These are phyloP conservation scores for Lodderomyces margitis DNA, from an alignment of 1,139 yeast species.

Conservation along the genomic window DNA sequence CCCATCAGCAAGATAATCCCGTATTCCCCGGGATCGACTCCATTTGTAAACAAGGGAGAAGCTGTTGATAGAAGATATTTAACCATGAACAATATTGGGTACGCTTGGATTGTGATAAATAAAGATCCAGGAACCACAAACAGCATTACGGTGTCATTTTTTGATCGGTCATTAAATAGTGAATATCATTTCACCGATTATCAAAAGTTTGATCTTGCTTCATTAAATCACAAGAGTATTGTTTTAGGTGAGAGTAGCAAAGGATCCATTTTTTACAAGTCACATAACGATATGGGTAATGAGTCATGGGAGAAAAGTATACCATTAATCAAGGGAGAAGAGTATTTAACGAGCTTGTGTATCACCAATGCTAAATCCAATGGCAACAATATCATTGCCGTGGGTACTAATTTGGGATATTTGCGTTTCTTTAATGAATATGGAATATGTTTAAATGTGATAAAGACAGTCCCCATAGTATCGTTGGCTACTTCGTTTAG, in stretches of 20 bases:
- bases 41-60: constrained; percentile 34
- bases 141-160: constrained; percentile 81
- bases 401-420: constrained; percentile 45
- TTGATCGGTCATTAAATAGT: constrained; percentile 73
- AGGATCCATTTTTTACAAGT: constrained; percentile 42
- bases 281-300: constrained; percentile 33
- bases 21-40: constrained; percentile 81
- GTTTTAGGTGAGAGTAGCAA: constrained; percentile 51
- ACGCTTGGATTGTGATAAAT: constrained; percentile 73
- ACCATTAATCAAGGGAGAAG: constrained; percentile 31
- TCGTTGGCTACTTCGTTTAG: constrained; percentile 35
- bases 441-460: constrained; percentile 41
- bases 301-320: constrained; percentile 45
- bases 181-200: constrained; percentile 87
- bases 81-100: constrained; percentile 79
- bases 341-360: constrained; percentile 39
- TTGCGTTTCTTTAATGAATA: constrained; percentile 38
- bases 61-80: constrained; percentile 61
- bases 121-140: constrained; percentile 25
- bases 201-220: constrained; percentile 69
- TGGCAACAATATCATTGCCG: constrained; percentile 32
- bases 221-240: constrained; percentile 65
- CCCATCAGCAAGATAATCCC: constrained; percentile 24
- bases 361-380: constrained; percentile 21
- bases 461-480: constrained; percentile 40